Percentiles rank a stretch among this genome's conserved stretches.
phyloP scores from a whole-genome alignment of 2,329 filamentous ascomycete genomes.

The Pyrenophora graminea region DNA sequence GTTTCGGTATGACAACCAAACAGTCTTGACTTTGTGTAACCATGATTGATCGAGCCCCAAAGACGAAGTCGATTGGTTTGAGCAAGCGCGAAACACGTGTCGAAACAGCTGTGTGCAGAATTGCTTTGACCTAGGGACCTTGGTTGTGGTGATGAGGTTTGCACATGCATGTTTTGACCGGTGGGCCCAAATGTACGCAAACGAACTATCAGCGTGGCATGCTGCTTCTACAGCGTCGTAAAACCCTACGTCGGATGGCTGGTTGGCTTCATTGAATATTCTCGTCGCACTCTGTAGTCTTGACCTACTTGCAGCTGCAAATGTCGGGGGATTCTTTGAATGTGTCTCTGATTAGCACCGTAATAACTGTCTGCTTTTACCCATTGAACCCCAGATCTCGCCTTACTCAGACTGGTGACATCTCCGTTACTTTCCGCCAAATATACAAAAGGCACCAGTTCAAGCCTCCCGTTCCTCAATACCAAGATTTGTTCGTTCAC shows the following conservation, averaged over 20 bases:
- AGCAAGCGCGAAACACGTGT: constrained; percentile 21
- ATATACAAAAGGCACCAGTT: constrained; percentile 2
- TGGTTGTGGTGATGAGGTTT: constrained; percentile 16
- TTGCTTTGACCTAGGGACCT: constrained; percentile 19
- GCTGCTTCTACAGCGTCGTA: background rate
- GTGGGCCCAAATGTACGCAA: constrained; percentile 16
- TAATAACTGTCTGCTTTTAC: background rate
- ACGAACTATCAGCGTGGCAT: constrained; percentile 6
- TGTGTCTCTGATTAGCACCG: background rate
- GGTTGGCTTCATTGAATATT: background rate
- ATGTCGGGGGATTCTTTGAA: background rate
- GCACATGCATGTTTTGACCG: constrained; percentile 22
- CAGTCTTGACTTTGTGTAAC: constrained; percentile 33
- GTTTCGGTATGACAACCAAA: constrained; percentile 31
- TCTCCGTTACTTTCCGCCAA: background rate
- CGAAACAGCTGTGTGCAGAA: constrained; percentile 3
- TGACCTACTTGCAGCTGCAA: background rate
- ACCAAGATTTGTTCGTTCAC: constrained; percentile 12
- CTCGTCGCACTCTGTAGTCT: background rate
- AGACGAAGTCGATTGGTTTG: constrained; percentile 20
- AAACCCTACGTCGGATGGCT: background rate
- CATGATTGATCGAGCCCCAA: constrained; percentile 18
- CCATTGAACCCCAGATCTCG: constrained; percentile 3
- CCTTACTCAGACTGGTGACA: constrained; percentile 11
- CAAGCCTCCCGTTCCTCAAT: constrained; percentile 12